Evolutionary conservation across 116 monocot species (phyloP), one percentile per base, ranked within the genome.

Genomic region (Cymodocea nodosa): DNA sequence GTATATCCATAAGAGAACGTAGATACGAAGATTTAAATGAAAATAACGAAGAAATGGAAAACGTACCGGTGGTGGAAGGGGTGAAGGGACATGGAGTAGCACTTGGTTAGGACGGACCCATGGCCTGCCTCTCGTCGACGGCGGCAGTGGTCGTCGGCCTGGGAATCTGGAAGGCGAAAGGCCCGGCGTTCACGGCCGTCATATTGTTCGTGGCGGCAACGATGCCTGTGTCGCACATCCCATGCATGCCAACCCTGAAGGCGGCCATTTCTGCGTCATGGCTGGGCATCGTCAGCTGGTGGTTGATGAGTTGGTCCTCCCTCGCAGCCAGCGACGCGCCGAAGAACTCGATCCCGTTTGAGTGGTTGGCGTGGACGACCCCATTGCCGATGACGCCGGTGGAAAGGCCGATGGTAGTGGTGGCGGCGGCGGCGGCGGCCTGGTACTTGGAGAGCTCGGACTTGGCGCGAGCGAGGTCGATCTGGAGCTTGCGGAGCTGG

Each of bases 401-500:
- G 17, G 66, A 44, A 12, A 44, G 11, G 7, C 44, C 44, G 12
- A 44, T 12, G 12, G 44, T 6, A 39, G 39, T 39, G 39, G 39
- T 39, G 44, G 1, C 3, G 30, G 30, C 35, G 14, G 75, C 16
- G 35, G 63, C 63, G 6, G 71, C 35, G 1, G 72, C 63, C 64
- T 90, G 86, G 67, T 86, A 90, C 73, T 81, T 83, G 44, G 71
- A 74, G 5, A 84, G 80, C 76, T 84, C 80, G 18, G 56, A 67
- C 48, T 72, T 74, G 49, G 79, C 80, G 24, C 59, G 35, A 24
- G 63, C 49, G 58, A 84, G 74, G 40, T 84, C 84, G 10, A 71
- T 51, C 65, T 80, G 80, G 12, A 80, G 64, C 68, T 80, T 74
- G 13, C 80, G 66, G 53, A 84, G 77, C 77, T 84, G 77, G 53